Evolutionary conservation across 1,139 yeast species (phyloP).

Genomic region (Magnusiomyces tetraspermus): DNA sequence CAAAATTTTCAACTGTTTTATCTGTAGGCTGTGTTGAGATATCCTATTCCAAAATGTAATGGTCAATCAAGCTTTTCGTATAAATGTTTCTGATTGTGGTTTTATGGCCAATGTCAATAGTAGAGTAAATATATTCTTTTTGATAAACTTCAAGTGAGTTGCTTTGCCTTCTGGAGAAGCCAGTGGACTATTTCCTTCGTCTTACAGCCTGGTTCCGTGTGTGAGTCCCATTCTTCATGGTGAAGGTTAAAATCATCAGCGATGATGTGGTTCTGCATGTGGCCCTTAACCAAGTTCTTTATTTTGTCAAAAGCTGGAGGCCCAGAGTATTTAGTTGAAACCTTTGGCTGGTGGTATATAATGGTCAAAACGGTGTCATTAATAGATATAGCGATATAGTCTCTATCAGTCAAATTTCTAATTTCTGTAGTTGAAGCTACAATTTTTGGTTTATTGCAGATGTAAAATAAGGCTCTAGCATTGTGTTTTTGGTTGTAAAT

Average conservation of each 20-base stretch:
- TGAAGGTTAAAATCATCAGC: slow-evolving; percentile 1
- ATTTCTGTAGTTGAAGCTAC: background rate
- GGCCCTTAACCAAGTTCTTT: background rate
- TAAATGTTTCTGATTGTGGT: too few relatives aligned
- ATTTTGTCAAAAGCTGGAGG: background rate
- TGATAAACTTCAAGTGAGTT: too few relatives aligned
- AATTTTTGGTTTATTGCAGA: background rate
- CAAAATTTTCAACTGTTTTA: too few relatives aligned
- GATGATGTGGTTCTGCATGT: background rate
- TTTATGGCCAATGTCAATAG: too few relatives aligned
- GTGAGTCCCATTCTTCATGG: background rate
- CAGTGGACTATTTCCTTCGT: background rate
- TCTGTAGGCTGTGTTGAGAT: too few relatives aligned
- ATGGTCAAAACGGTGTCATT: background rate
- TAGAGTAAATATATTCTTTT: too few relatives aligned
- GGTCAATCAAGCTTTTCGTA: too few relatives aligned
- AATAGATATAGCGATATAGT: background rate
- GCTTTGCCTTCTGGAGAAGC: too few relatives aligned
- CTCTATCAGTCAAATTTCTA: background rate
- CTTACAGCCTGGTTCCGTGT: background rate
- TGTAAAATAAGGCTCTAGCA: background rate
- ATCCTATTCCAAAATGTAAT: too few relatives aligned
- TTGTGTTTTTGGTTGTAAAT: background rate
- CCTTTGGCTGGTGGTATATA: background rate
- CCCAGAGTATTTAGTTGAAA: background rate